A percentile compares a stretch with the other conserved stretches of the same genome.
phyloP scores from a whole-genome alignment of 257 asterid genomes.

The Penstemon eatonii region DNA sequence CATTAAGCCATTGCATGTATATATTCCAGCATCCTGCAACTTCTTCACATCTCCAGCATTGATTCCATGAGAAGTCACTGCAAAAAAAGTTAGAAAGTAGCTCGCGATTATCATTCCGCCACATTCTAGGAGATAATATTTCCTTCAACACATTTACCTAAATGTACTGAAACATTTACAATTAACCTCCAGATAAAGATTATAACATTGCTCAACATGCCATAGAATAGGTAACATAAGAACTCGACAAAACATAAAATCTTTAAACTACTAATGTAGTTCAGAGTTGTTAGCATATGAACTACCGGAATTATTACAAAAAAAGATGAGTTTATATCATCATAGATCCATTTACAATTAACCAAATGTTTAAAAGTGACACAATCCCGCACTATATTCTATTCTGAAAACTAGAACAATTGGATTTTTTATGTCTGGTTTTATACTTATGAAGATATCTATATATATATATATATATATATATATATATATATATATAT shows the following conservation, averaged over 20 bases:
- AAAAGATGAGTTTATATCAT: too few species aligned
- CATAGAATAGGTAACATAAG: constrained; percentile 6
- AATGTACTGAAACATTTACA: constrained; percentile 1
- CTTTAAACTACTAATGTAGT: too few species aligned
- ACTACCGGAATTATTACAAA: too few species aligned
- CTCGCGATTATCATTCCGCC: constrained; percentile 1
- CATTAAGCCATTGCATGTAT: constrained; percentile 95
- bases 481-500: constrained; percentile 1
- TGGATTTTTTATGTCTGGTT: neutral
- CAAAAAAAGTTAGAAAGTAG: constrained; percentile 17
- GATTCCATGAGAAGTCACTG: constrained; percentile 95
- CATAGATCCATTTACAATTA: neutral
- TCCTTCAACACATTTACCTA: constrained; percentile 16
- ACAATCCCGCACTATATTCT: neutral
- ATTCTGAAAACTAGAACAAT: neutral
- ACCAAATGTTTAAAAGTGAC: too few species aligned
- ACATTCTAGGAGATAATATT: neutral
- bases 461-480: constrained; percentile 5
- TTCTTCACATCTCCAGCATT: constrained; percentile 99
- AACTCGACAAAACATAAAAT: neutral
- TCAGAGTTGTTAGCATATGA: too few species aligned
- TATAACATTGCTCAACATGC: constrained; percentile 7
- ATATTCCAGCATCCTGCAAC: constrained; percentile 97
- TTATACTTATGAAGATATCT: neutral
- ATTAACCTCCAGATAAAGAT: constrained; percentile 19